phyloP scores from a whole-genome alignment of 169 alveolate genomes.

The Plasmodium coatneyi region DNA sequence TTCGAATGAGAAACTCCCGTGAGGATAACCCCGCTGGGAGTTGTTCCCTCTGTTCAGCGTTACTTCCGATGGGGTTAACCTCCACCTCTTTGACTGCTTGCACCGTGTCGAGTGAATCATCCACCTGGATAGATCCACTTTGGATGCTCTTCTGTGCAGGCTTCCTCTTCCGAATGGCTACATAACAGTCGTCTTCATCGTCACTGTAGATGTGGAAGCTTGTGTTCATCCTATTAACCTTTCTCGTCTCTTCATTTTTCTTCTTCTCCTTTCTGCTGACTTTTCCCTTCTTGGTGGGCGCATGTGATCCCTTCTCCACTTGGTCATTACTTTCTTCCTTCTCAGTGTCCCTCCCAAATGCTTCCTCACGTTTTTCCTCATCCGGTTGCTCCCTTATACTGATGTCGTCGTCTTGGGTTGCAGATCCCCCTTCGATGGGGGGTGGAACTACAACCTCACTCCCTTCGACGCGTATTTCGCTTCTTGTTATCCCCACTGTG shows the following conservation, averaged over 20 bases:
- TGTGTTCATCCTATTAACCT: slow-evolving; percentile 65
- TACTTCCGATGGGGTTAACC: neutral
- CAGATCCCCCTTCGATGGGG: neutral
- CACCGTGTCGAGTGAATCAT: neutral
- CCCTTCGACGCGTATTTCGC: neutral
- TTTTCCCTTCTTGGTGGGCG: slow-evolving; percentile 19
- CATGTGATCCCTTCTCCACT: neutral
- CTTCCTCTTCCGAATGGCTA: slow-evolving; percentile 38
- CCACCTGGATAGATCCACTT: neutral
- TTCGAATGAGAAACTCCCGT: neutral
- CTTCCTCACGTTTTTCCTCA: neutral
- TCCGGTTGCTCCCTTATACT: neutral
- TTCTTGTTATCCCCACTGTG: neutral
- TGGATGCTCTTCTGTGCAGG: neutral
- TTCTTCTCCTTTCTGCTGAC: slow-evolving; percentile 21
- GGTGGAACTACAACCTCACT: neutral
- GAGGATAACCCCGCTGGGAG: neutral
- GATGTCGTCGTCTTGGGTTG: neutral
- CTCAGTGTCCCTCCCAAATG: neutral
- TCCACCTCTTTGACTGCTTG: neutral
- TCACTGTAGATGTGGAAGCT: slow-evolving; percentile 74
- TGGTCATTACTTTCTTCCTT: neutral
- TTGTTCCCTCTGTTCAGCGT: neutral
- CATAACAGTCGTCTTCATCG: slow-evolving; percentile 36
- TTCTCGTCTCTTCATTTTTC: slow-evolving; percentile 30